Percentiles rank a stretch among this genome's conserved stretches.
Conservation (phyloP, 805 yeast genomes). For the Spencermartinsiella europaea region DNA sequence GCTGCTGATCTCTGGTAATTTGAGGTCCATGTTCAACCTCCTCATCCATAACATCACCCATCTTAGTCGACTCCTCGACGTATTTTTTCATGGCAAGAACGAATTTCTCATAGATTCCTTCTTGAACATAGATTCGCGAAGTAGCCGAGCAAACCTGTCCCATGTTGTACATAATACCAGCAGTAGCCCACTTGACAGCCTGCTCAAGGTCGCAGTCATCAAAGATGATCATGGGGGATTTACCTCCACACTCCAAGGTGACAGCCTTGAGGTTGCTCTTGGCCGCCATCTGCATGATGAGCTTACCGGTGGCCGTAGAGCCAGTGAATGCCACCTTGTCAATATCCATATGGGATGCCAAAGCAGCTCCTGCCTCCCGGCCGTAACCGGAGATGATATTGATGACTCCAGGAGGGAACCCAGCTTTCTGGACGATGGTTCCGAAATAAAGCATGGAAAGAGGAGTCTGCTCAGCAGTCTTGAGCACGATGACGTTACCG, state of each 20-base stretch:
- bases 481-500: slow-evolving; percentile 83
- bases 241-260: slow-evolving; percentile 94
- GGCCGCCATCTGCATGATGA: slow-evolving; percentile 71
- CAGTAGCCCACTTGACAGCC: slow-evolving; percentile 69
- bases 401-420: slow-evolving; percentile 87
- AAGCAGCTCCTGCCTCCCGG: slow-evolving; percentile 73
- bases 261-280: slow-evolving; percentile 74
- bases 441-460: slow-evolving; percentile 77
- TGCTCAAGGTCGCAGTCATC: slow-evolving; percentile 76
- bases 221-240: slow-evolving; percentile 86
- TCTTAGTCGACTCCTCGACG: slow-evolving; percentile 45
- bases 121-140: slow-evolving; percentile 86
- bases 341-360: slow-evolving; percentile 71
- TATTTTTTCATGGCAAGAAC: slow-evolving; percentile 53
- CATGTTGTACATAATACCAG: slow-evolving; percentile 86
- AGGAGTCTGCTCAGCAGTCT: slow-evolving; percentile 91
- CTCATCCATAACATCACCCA: slow-evolving; percentile 82
- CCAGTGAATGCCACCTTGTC: slow-evolving; percentile 95
- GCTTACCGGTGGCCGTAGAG: slow-evolving; percentile 85
- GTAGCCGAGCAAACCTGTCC: slow-evolving; percentile 98
- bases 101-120: slow-evolving; percentile 72
- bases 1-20: slow-evolving; percentile 73
- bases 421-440: slow-evolving; percentile 68
- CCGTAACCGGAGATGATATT: slow-evolving; percentile 88
- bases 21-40: slow-evolving; percentile 88